Conservation (phyloP, 2,329 filamentous ascomycete species). For the Nemania sp. region DNA sequence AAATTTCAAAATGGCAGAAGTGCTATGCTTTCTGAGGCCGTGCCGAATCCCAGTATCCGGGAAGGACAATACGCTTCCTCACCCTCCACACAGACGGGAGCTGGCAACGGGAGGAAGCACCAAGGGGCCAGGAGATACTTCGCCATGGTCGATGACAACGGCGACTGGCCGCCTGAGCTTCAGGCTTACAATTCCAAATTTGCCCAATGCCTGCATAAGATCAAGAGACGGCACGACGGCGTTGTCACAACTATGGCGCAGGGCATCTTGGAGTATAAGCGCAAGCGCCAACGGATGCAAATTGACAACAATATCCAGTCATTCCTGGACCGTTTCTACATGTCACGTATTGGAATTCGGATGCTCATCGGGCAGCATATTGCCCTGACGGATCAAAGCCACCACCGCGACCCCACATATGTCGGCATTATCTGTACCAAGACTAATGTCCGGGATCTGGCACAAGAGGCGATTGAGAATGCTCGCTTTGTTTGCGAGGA, state of each 20-base stretch:
- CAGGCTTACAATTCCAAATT: slow-evolving; percentile 94
- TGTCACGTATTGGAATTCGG: slow-evolving; percentile 97
- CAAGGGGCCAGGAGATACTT: slow-evolving; percentile 76
- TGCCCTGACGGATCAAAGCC: slow-evolving; percentile 89
- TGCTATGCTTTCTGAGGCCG: slow-evolving; percentile 77
- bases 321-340: slow-evolving; percentile 98
- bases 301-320: slow-evolving; percentile 97
- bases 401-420: slow-evolving; percentile 87
- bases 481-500: slow-evolving; percentile 99
- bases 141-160: slow-evolving; percentile 83
- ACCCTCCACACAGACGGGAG: slow-evolving; percentile 50
- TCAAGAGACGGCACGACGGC: slow-evolving; percentile 94
- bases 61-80: slow-evolving; percentile 77
- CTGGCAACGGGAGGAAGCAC: slow-evolving; percentile 52
- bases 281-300: slow-evolving; percentile 93
- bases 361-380: slow-evolving; percentile 99
- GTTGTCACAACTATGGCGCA: slow-evolving; percentile 98
- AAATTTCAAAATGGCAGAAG: slow-evolving; percentile 56
- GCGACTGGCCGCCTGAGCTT: slow-evolving; percentile 91
- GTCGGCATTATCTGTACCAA: slow-evolving; percentile 99
- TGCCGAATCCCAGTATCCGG: slow-evolving; percentile 85
- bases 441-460: slow-evolving; percentile 93
- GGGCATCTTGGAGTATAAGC: slow-evolving; percentile 97
- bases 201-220: slow-evolving; percentile 83
- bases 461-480: slow-evolving; percentile 97